Evolutionary conservation across 1,284 basidiomycete genomes (phyloP), one percentile per base, ranked within the genome.

Genomic region (Fistulinella staudtii): DNA sequence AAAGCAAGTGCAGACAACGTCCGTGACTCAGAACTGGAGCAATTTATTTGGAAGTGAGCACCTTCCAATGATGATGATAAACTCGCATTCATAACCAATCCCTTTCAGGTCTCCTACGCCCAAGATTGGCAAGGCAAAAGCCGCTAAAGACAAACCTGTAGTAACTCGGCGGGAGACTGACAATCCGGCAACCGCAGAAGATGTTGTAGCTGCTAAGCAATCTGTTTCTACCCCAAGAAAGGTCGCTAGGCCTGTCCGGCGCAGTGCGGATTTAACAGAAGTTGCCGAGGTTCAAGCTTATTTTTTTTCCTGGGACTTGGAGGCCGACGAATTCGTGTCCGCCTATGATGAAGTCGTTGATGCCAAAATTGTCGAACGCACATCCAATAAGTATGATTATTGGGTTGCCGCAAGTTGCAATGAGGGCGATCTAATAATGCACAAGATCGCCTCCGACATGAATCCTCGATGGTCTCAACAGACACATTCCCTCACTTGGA

Each of bases 401-500:
- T 89, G 79, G 79, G 63, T 93, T 35, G 67, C 75, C 15, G 82
- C 82, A 3, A 70, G 73, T 8, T 73, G 67, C 36, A 72, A 73
- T 10, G 73, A 74, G 2, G 71, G 71, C 3, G 67, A 76, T 30
- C 50, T 83, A 29, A 68, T 89, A 23, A 74, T 74, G 20, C 87
- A 89, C 65, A 70, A 67, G 52, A 72, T 89, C 42, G 65, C 71
- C 18, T 70, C 79, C 56, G 82, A 91, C 60, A 83, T 86, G 84
- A 91, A 89, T 60, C 80, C 86, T 55, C 75, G 80, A 39, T 85
- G 78, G 74, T 76, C 82, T 29, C 67, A 68, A 46, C 76, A 74
- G 47, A 74, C 80, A 56, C 58, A 63, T 35, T 89, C 92, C 2
- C 77, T 95, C 52, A 94, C 93, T 23, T 93, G 90, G 90, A 93